Conservation (phyloP, 2,329 filamentous ascomycete genomes). For the Ophiocordyceps camponoti-saundersi region DNA sequence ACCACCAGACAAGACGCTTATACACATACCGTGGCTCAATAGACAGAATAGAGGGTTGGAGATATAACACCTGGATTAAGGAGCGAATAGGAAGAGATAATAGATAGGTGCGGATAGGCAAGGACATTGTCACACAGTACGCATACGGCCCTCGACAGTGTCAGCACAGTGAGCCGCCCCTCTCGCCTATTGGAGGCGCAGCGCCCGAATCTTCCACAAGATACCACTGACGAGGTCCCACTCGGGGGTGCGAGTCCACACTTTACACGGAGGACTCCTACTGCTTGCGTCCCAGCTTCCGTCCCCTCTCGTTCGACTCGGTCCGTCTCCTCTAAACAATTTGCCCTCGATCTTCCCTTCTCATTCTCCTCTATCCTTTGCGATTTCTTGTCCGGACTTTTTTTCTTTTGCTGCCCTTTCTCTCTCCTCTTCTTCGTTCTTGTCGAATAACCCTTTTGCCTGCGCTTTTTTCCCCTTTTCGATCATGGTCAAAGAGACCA, state of each 20-base stretch:
- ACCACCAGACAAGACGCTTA: no score
- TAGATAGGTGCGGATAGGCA: no score
- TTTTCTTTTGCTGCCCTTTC: background rate
- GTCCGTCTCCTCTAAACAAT: background rate
- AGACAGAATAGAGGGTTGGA: no score
- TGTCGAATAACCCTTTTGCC: background rate
- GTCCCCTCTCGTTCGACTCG: background rate
- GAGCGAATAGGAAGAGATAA: no score
- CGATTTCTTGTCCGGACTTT: background rate
- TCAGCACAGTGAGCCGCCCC: background rate
- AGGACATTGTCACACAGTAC: no score
- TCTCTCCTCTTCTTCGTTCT: background rate
- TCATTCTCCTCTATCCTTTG: slow-evolving; percentile 2
- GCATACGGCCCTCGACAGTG: no score
- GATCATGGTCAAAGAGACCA: slow-evolving; percentile 72
- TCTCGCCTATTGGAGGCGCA: background rate
- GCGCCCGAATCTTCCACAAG: slow-evolving; percentile 14
- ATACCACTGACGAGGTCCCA: background rate
- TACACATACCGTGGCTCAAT: no score
- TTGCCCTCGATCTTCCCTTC: background rate
- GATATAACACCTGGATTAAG: no score
- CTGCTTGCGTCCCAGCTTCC: background rate
- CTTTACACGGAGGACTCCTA: background rate
- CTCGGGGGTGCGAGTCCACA: background rate
- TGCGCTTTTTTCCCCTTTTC: background rate